phyloP scores from a whole-genome alignment of 495 filamentous ascomycete species.

The Polyplosphaeria fusca region DNA sequence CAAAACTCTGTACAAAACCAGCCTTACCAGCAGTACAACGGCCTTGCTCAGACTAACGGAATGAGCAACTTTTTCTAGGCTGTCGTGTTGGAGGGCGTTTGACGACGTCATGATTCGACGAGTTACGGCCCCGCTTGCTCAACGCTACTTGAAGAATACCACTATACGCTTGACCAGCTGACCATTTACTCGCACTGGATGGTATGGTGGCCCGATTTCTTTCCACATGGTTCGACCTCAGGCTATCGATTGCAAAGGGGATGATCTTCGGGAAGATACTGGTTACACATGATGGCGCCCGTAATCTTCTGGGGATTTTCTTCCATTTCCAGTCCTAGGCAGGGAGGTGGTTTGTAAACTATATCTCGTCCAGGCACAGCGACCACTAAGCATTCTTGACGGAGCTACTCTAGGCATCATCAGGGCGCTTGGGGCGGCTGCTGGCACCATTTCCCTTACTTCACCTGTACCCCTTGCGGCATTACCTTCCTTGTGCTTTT shows the following conservation, averaged over 20 bases:
- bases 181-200: constrained; percentile 16
- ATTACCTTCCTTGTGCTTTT: too few species aligned
- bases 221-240: constrained; percentile 10
- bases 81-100: neutral
- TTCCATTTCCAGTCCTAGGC: too few species aligned
- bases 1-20: constrained; percentile 35
- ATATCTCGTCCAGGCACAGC: too few species aligned
- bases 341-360: too few species aligned
- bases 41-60: constrained; percentile 18
- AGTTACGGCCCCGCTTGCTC: constrained; percentile 24
- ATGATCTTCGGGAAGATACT: too few species aligned
- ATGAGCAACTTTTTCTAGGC: constrained; percentile 26
- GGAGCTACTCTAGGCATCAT: too few species aligned
- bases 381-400: too few species aligned
- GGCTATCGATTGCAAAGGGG: neutral
- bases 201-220: constrained; percentile 22
- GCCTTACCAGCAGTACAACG: constrained; percentile 20
- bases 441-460: too few species aligned
- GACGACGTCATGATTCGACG: constrained; percentile 28
- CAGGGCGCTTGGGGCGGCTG: too few species aligned
- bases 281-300: too few species aligned
- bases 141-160: constrained; percentile 19
- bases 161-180: constrained; percentile 18
- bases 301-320: too few species aligned
- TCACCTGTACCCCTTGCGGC: too few species aligned